Conservation (phyloP, 352 stramenopile species). For the Pythium insidiosum region DNA sequence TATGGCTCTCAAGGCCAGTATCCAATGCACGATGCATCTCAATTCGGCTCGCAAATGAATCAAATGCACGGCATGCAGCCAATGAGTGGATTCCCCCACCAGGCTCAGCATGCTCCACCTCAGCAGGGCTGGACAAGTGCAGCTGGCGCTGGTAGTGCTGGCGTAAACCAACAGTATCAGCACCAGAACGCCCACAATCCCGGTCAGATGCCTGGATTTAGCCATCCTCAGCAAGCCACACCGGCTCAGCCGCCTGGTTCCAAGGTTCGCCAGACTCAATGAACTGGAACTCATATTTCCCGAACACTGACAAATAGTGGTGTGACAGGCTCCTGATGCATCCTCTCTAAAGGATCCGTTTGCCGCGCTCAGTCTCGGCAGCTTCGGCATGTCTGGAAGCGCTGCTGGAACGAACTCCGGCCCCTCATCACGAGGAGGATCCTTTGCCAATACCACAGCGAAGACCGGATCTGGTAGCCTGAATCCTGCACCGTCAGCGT, state of each 20-base stretch:
- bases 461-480: slow-evolving; percentile 13
- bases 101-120: too few relatives aligned
- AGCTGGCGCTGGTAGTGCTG: too few relatives aligned
- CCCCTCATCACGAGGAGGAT: slow-evolving; percentile 20
- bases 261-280: background rate
- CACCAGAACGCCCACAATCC: slow-evolving; percentile 24
- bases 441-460: slow-evolving; percentile 16
- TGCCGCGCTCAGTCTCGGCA: slow-evolving; percentile 52
- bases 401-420: slow-evolving; percentile 14
- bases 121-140: too few relatives aligned
- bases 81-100: too few relatives aligned
- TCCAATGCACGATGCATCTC: too few relatives aligned
- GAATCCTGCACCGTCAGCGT: slow-evolving; percentile 2
- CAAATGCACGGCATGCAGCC: too few relatives aligned
- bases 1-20: too few relatives aligned
- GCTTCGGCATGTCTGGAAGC: slow-evolving; percentile 30
- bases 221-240: too few relatives aligned
- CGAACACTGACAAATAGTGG: background rate
- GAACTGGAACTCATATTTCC: too few relatives aligned
- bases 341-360: slow-evolving; percentile 65
- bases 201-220: slow-evolving; percentile 9
- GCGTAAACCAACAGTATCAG: background rate
- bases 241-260: slow-evolving; percentile 10
- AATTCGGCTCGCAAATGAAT: too few relatives aligned
- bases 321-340: slow-evolving; percentile 14